These are phyloP conservation scores for Penicillium sp. DNA, from an alignment of 2,329 filamentous ascomycete genomes.

Conservation along the genomic window DNA sequence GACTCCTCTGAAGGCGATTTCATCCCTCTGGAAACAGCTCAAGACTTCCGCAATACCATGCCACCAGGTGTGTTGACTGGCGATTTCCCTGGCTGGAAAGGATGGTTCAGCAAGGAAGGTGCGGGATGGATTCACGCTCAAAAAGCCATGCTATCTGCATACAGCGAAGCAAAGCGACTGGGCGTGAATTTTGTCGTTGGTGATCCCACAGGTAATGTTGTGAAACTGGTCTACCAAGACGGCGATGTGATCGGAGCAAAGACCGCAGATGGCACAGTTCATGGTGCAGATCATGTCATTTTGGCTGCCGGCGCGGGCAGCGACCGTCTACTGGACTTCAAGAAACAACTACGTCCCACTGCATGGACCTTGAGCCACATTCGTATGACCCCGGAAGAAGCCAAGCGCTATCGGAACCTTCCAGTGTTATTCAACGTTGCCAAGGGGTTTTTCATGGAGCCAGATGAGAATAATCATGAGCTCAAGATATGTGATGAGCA, in stretches of 20 bases:
- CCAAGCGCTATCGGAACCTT: constrained; percentile 45
- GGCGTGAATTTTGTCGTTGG: constrained; percentile 51
- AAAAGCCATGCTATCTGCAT: constrained; percentile 48
- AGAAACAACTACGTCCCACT: constrained; percentile 53
- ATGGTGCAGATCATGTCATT: constrained; percentile 47
- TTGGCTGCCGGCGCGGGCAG: constrained; percentile 52
- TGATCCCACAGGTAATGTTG: constrained; percentile 37
- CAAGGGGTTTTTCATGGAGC: constrained; percentile 51
- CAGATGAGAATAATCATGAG: constrained; percentile 41
- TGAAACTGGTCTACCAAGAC: constrained; percentile 38
- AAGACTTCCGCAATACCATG: constrained; percentile 53
- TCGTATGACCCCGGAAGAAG: constrained; percentile 48
- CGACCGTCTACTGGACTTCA: constrained; percentile 49
- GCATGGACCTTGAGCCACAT: constrained; percentile 56
- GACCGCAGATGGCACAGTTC: constrained; percentile 42
- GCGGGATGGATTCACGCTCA: constrained; percentile 57
- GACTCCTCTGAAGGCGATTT: constrained; percentile 32
- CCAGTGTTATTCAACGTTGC: constrained; percentile 52
- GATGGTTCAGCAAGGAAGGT: constrained; percentile 40
- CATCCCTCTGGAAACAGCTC: constrained; percentile 39
- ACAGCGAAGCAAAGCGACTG: constrained; percentile 45
- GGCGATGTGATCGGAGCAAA: constrained; percentile 44
- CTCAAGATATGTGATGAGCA: constrained; percentile 52
- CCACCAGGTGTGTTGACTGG: constrained; percentile 52
- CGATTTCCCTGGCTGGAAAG: constrained; percentile 51